phyloP scores from a whole-genome alignment of 2,329 filamentous ascomycete genomes.

The Zalaria sp. region DNA sequence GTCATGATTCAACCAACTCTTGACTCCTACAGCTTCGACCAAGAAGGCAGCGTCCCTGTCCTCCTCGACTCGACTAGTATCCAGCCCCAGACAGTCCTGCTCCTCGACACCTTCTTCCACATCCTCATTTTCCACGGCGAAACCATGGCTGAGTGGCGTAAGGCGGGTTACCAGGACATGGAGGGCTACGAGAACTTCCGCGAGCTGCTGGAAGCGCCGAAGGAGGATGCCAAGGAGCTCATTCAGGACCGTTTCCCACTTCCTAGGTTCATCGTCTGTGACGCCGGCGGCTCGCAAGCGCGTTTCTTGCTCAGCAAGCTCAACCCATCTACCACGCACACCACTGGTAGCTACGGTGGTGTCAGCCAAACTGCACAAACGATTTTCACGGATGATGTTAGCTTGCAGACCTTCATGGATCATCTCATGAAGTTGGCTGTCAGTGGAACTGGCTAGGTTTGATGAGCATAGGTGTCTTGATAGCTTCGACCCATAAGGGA shows the following conservation, averaged over 20 bases:
- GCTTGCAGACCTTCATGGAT: slow-evolving; percentile 97
- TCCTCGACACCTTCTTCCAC: slow-evolving; percentile 98
- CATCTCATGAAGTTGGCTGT: slow-evolving; percentile 78
- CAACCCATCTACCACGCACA: slow-evolving; percentile 95
- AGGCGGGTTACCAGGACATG: slow-evolving; percentile 94
- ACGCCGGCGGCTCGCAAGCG: slow-evolving; percentile 94
- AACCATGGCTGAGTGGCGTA: slow-evolving; percentile 94
- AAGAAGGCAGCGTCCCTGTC: slow-evolving; percentile 86
- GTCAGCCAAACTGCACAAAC: slow-evolving; percentile 86
- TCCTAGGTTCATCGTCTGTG: slow-evolving; percentile 94
- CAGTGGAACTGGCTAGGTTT: slow-evolving; percentile 19
- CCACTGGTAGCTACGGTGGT: slow-evolving; percentile 66
- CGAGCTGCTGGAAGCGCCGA: slow-evolving; percentile 74
- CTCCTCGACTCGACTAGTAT: slow-evolving; percentile 92
- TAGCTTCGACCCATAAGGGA: neutral
- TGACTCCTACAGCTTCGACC: slow-evolving; percentile 93
- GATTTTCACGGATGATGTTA: slow-evolving; percentile 98
- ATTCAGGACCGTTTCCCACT: slow-evolving; percentile 97
- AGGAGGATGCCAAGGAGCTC: slow-evolving; percentile 92
- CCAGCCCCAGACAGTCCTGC: slow-evolving; percentile 80
- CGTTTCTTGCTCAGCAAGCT: slow-evolving; percentile 94
- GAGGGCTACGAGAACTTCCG: slow-evolving; percentile 97
- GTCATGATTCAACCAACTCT: slow-evolving; percentile 98
- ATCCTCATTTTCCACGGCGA: slow-evolving; percentile 99
- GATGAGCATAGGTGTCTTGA: neutral